phyloP scores from a whole-genome alignment of 495 filamentous ascomycete genomes.

The Parathielavia hyrcaniae region DNA sequence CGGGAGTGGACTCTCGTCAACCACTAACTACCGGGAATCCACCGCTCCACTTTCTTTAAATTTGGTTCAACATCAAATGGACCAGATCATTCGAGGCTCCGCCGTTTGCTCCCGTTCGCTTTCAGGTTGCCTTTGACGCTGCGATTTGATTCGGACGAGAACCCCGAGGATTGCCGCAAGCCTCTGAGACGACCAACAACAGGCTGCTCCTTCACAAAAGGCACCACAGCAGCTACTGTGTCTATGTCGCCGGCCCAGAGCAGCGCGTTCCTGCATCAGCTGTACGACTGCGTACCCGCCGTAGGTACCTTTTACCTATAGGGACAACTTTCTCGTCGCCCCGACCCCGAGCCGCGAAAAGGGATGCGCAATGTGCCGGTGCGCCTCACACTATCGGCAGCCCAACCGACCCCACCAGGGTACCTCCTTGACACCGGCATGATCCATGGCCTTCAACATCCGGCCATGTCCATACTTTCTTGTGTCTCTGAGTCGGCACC shows the following conservation, averaged over 20 bases:
- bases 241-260: too few relatives aligned
- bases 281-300: not conserved
- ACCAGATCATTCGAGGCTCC: conserved; percentile 20
- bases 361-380: not conserved
- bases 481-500: too few relatives aligned
- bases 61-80: conserved; percentile 23
- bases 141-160: conserved; percentile 5
- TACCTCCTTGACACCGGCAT: too few relatives aligned
- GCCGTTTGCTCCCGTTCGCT: conserved; percentile 16
- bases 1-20: conserved; percentile 12
- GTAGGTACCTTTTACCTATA: not conserved
- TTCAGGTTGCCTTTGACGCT: not conserved
- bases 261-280: conserved; percentile 5
- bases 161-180: not conserved
- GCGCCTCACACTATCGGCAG: too few relatives aligned
- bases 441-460: too few relatives aligned
- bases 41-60: conserved; percentile 25
- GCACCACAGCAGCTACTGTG: not conserved
- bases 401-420: too few relatives aligned
- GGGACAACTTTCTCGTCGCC: too few relatives aligned
- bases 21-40: conserved; percentile 23
- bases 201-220: not conserved
- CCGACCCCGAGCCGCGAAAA: not conserved
- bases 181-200: not conserved
- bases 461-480: too few relatives aligned